Conservation (phyloP, 2,329 filamentous ascomycete genomes). For the Stachybotrys echinatus region DNA sequence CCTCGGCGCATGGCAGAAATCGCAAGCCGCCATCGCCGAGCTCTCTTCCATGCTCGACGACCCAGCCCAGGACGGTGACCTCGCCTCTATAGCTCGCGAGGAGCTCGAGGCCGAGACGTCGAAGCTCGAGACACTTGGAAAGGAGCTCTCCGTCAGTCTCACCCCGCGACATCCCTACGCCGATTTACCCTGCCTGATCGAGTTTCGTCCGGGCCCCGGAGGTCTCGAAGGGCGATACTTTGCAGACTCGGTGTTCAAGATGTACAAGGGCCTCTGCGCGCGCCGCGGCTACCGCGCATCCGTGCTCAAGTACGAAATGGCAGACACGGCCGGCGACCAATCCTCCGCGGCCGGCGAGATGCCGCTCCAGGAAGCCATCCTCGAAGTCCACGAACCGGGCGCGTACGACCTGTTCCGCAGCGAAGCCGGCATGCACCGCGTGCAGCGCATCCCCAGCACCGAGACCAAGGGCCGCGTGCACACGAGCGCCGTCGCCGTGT, state of each 20-base stretch:
- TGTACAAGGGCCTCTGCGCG: constrained; percentile 80
- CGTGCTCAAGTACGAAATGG: constrained; percentile 74
- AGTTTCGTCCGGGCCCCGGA: constrained; percentile 87
- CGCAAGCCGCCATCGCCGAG: constrained; percentile 48
- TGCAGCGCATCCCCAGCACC: constrained; percentile 88
- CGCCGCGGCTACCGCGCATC: constrained; percentile 60
- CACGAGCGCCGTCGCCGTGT: constrained; percentile 85
- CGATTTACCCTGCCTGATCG: constrained; percentile 81
- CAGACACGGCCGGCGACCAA: constrained; percentile 56
- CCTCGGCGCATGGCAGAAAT: constrained; percentile 52
- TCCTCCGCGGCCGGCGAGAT: constrained; percentile 53
- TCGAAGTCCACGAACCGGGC: constrained; percentile 72
- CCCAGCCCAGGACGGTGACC: constrained; percentile 55
- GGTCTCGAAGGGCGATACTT: constrained; percentile 90
- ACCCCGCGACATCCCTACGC: constrained; percentile 89
- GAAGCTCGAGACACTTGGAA: constrained; percentile 57
- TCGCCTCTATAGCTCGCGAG: constrained; percentile 72
- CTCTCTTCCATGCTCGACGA: constrained; percentile 43
- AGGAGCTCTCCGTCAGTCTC: constrained; percentile 67
- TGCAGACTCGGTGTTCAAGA: constrained; percentile 77
- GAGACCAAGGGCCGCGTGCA: constrained; percentile 89
- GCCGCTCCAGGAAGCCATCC: constrained; percentile 78
- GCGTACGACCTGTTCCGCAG: constrained; percentile 78
- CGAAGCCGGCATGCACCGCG: constrained; percentile 91
- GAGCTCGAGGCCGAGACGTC: constrained; percentile 66